Percentiles rank a stretch among this genome's conserved stretches.
Evolutionary conservation across 2,329 filamentous ascomycete species (phyloP).

Genomic region (Chaetomiaceae sp.): DNA sequence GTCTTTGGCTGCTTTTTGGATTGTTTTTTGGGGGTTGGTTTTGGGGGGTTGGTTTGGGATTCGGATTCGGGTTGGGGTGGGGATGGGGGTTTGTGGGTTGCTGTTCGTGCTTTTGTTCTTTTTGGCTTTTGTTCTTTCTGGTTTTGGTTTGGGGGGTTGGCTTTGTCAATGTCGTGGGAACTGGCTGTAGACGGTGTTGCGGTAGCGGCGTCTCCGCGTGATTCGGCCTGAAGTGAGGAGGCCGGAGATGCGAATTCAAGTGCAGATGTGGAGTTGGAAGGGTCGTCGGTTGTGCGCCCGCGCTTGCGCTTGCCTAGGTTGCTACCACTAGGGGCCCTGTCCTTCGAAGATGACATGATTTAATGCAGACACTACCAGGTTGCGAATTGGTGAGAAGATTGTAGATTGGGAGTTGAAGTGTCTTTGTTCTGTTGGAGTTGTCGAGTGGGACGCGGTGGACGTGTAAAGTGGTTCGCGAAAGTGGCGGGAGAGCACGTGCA

Average conservation of each 20-base stretch:
- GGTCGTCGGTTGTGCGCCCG: not conserved
- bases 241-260: not conserved
- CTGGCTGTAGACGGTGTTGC: not conserved
- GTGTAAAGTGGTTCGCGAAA: slow-evolving; percentile 22
- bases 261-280: too few relatives aligned
- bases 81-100: too few relatives aligned
- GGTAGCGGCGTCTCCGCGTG: too few relatives aligned
- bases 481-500: slow-evolving; percentile 28
- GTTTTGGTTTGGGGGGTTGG: not conserved
- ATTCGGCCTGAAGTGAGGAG: too few relatives aligned
- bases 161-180: not conserved
- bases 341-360: slow-evolving; percentile 9
- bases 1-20: not conserved
- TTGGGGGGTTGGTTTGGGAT: not conserved
- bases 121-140: not conserved
- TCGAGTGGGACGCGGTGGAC: not conserved
- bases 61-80: not conserved
- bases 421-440: not conserved
- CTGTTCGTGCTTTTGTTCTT: not conserved
- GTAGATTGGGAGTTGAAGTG: not conserved
- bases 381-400: not conserved
- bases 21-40: not conserved
- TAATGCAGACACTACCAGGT: not conserved
- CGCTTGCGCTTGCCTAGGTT: slow-evolving; percentile 18
- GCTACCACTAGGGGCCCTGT: not conserved